Evolutionary conservation across 768 basidiomycete genomes (phyloP), one percentile per base, ranked within the genome.

Genomic region (Lyophyllum shimeji): DNA sequence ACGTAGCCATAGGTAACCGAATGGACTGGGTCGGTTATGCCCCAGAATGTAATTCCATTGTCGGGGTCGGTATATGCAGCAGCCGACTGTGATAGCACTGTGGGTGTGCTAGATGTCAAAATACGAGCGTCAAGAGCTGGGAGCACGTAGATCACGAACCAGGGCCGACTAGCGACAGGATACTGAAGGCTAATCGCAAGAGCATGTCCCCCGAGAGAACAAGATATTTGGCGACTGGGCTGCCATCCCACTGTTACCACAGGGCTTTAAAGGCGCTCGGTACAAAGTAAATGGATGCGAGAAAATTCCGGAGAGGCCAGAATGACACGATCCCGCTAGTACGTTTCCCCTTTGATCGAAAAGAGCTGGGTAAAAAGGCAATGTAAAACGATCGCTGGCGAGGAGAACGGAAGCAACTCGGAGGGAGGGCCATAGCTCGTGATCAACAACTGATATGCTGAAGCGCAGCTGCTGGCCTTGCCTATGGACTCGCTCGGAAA

Each of bases 21-120:
- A 57, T 77, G 76, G 1, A 68, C 77, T 23, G 71, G 69, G 27
- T 80, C 78, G 2, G 74, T 77, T 20, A 69, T 57, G 12, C 79
- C 79, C 60, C 62, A 73, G 68, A 84, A 84, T 27, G 76, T 72
- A 58, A 83, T 83, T 48, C 83, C 82, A 62, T 80, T 84, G 61
- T 76, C 80, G 8, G 79, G 69, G 59, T 84, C 83, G 31, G 71
- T 71, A 60, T 79, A 84, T n/a, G 72, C 63, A 20, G 74, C 78
- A 8, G 61, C 60, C 65, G n/a, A n/a, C n/a, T 83, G 82, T 9
- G 79, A 71, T 46, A 79, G 65, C 34, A 66, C 79, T 82, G 56
- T 23, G 43, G 7, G 17, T 17, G 1, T n/a, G 18, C 18, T 37
- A 11, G 18, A 3, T 6, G 29, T 56, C 12, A 56, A 42, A 21